Evolutionary conservation across 306 rosid species (phyloP).

Genomic region (Fagus crenata): DNA sequence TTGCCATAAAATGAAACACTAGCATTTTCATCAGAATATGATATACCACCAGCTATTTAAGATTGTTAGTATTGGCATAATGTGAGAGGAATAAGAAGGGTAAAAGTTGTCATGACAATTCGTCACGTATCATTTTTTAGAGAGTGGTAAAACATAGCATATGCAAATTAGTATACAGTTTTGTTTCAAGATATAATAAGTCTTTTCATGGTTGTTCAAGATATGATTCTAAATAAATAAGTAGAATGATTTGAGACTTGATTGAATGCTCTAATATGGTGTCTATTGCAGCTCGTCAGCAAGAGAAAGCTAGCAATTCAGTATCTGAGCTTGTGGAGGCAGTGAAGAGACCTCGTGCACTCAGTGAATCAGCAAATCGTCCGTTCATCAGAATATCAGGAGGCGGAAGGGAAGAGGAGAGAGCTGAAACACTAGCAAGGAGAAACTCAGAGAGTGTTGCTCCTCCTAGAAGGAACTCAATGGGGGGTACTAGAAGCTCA

Average conservation of each 20-base stretch:
- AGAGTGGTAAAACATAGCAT: not conserved
- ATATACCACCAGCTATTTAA: not conserved
- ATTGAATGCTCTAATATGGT: slow-evolving; percentile 24
- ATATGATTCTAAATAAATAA: not conserved
- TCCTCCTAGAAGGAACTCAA: slow-evolving; percentile 49
- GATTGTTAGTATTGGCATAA: not conserved
- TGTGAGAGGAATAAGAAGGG: not conserved
- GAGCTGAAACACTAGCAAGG: slow-evolving; percentile 34
- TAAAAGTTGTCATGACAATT: not conserved
- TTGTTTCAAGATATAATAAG: not conserved
- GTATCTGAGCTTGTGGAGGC: slow-evolving; percentile 72
- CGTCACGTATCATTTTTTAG: not conserved
- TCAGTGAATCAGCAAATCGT: slow-evolving; percentile 72
- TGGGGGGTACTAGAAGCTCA: slow-evolving; percentile 39
- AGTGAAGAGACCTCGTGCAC: slow-evolving; percentile 82
- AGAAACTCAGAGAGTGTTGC: slow-evolving; percentile 64
- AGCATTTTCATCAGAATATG: not conserved
- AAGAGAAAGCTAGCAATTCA: slow-evolving; percentile 70
- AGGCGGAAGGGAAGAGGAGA: slow-evolving; percentile 38
- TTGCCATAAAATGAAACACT: not conserved
- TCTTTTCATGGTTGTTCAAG: not conserved
- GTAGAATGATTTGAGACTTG: not conserved
- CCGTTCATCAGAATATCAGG: slow-evolving; percentile 60
- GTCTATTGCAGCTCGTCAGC: slow-evolving; percentile 77
- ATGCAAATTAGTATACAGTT: not conserved